Percentiles rank a stretch among this genome's conserved stretches.
phyloP scores from a whole-genome alignment of 2,329 filamentous ascomycete genomes.

The Hymenotorrendiella dingleyae region DNA sequence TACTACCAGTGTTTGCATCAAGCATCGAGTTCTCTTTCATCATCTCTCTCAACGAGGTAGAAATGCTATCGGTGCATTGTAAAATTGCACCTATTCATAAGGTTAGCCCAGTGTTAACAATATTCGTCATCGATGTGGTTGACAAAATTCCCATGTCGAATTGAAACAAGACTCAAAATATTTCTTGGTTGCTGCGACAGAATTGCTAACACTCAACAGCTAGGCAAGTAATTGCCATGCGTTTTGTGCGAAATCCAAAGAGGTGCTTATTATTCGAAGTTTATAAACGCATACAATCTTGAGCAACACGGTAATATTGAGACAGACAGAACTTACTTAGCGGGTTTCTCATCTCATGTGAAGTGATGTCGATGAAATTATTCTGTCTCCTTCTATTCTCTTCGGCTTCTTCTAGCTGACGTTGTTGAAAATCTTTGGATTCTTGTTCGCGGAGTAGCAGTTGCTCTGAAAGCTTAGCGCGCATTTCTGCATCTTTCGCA shows the following conservation, averaged over 20 bases:
- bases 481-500: slow-evolving; percentile 74
- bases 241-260: too few relatives aligned
- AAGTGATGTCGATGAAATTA: slow-evolving; percentile 69
- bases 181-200: too few relatives aligned
- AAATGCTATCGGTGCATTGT: slow-evolving; percentile 70
- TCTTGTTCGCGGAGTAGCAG: slow-evolving; percentile 57
- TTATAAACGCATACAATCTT: too few relatives aligned
- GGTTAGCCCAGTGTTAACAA: too few relatives aligned
- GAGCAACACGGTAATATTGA: neutral
- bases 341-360: slow-evolving; percentile 70
- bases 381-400: slow-evolving; percentile 68
- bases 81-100: slow-evolving; percentile 69
- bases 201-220: too few relatives aligned
- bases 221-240: too few relatives aligned
- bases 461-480: slow-evolving; percentile 69
- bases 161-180: too few relatives aligned
- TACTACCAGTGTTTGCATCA: slow-evolving; percentile 38
- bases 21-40: slow-evolving; percentile 22
- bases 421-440: slow-evolving; percentile 62
- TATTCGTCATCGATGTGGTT: too few relatives aligned
- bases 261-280: too few relatives aligned
- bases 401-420: slow-evolving; percentile 71
- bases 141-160: too few relatives aligned
- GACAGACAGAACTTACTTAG: slow-evolving; percentile 50
- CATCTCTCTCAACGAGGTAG: slow-evolving; percentile 33